Evolutionary conservation across 257 asterid genomes (phyloP), one percentile per base, ranked within the genome.

Genomic region (Solanum gandarillasii): DNA sequence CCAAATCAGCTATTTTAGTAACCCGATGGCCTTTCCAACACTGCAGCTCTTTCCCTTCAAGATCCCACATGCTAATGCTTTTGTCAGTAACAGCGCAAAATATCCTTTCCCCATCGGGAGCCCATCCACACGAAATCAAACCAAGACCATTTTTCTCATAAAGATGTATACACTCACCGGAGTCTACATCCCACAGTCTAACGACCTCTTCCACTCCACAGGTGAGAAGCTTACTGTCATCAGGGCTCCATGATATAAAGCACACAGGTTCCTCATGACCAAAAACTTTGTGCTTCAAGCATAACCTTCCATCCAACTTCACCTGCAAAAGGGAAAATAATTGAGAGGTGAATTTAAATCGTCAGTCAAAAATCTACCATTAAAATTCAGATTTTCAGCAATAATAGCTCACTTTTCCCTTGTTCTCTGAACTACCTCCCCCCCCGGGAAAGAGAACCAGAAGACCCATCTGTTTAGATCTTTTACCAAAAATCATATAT

Each of bases 171-270:
- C 98, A 95, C 86, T 94, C 95, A 76, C 99, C 99, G 32, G 95
- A 91, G 62, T 89, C 86, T 85, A 93, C 91, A 89, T 95, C 98
- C 99, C 99, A 97, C 70, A 96, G 92, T 89, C 95, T 91, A 70
- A 97, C 95, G n/a, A 89, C 88, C 90, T 97, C 98, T 83, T 97
- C 99, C 84, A 83, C 91, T 87, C 98, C 99, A 91, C 99, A 95
- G 32, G 98, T 97, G 36, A 97, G 98, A 78, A 97, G 89, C 88
- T 97, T 96, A 39, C 76, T 82, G 87, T 96, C 93, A 88, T 93
- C 95, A 21, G 95, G 98, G 91, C 95, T 93, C 99, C 99, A 97
- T 29, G 98, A 92, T 76, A 95, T 91, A 88, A 87, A 94, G 84
- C 93, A 92, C 85, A 94, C 98, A 9, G 99, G 95, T 87, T 91